Evolutionary conservation across 139 green algal genomes (phyloP).

Genomic region (Picochlorum costavermella): DNA sequence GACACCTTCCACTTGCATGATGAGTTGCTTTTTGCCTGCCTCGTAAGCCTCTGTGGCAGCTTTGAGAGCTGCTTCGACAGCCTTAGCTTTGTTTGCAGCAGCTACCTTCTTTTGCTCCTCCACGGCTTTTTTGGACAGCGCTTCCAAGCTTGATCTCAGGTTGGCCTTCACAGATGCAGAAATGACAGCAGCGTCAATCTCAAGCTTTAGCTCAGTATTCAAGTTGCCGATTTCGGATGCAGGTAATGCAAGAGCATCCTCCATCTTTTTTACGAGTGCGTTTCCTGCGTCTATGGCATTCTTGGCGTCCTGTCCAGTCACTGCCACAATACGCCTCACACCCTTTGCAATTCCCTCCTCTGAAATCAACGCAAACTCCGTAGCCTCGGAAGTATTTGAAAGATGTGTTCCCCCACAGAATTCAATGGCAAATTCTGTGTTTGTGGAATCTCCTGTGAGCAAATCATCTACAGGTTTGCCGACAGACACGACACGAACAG

Average conservation of each 20-base stretch:
- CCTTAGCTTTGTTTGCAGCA: constrained; percentile 59
- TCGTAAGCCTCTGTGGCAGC: constrained; percentile 14
- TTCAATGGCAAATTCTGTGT: constrained; percentile 66
- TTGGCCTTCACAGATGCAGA: constrained; percentile 56
- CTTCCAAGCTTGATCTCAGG: constrained; percentile 55
- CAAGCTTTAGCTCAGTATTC: constrained; percentile 43
- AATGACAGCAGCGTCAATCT: constrained; percentile 58
- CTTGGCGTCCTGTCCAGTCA: constrained; percentile 68
- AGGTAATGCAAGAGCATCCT: constrained; percentile 23
- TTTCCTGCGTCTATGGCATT: constrained; percentile 57
- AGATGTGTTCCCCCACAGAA: constrained; percentile 98
- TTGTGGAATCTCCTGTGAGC: constrained; percentile 42
- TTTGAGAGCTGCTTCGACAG: constrained; percentile 31
- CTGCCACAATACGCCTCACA: constrained; percentile 67
- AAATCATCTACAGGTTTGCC: constrained; percentile 78
- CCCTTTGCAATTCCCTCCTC: constrained; percentile 96
- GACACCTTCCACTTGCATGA: constrained; percentile 42
- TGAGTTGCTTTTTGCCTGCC: constrained; percentile 23
- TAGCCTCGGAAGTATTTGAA: constrained; percentile 67
- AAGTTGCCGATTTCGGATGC: constrained; percentile 34
- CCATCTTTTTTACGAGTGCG: constrained; percentile 44
- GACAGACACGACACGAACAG: constrained; percentile 91
- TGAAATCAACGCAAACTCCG: constrained; percentile 80
- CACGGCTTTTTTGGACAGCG: constrained; percentile 52
- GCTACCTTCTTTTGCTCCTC: constrained; percentile 65